Base-by-base conservation (phyloP, 2,329 filamentous ascomycete species). In the Pseudogymnoascus verrucosus region DNA sequence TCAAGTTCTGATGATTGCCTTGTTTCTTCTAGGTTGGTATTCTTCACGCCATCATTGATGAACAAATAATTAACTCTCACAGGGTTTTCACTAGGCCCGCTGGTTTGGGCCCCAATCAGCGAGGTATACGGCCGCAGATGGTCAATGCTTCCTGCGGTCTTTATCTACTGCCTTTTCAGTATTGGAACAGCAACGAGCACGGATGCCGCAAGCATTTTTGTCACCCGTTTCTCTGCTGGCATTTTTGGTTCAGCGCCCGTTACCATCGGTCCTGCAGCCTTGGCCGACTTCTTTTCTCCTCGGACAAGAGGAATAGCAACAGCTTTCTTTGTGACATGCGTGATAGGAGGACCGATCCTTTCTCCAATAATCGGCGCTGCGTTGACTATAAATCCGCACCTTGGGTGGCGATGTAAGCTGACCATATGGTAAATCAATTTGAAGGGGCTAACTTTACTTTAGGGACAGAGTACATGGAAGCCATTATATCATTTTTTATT, bases 201-300 rank as follows among this genome's bases (percentile, higher is more conserved):
- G 64, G 86, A 82, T 67, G 83, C 86, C 64, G 76, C 76, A 60
- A 82, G 83, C 0, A 76, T 91, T 2, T 77, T 90, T 47, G 78
- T 89, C 26, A 79, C 89, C 34, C 84, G 88, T 57, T 90, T 90
- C 76, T 84, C 89, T 64, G 82, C 82, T 3, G 85, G 85, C 40
- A 73, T 84, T 5, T 87, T 87, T 70, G 85, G 84, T 12, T 84
- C 83, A 1, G 84, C 84, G 12, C 83, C 10, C 31, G 31, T 34
- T 12, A 86, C 83, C 57, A 87, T 87, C 70, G 81, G 82, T 2
- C 82, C 84, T 5, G 85, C 84, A 62, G 83, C 85, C 4, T 82
- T 87, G 65, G 82, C 84, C 16, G 85, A 88, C 69, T 82, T 86
- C 71, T 87, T 85, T 67, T 69, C 76, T 14, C 79, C 80, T 4